phyloP scores from a whole-genome alignment of 1,139 yeast genomes.

The Geotrichum citri-aurantii region DNA sequence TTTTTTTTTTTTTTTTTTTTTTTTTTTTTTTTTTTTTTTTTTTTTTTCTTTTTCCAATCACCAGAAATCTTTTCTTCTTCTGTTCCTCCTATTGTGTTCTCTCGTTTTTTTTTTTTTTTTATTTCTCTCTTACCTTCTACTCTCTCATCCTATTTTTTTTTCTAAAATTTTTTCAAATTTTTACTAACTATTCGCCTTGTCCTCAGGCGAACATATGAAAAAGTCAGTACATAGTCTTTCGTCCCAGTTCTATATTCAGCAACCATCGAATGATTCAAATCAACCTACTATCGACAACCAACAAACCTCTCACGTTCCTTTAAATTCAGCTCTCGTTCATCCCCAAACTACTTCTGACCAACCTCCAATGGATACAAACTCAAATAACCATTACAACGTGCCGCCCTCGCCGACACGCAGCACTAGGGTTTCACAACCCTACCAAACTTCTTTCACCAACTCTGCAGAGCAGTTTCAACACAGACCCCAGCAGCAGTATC shows the following conservation, averaged over 20 bases:
- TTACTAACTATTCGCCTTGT: not conserved
- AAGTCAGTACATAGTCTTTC: constrained; percentile 2
- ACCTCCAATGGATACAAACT: not conserved
- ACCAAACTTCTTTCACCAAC: not conserved
- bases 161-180: too few species aligned
- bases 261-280: not conserved
- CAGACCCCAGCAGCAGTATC: not conserved
- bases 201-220: not conserved
- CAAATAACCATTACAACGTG: not conserved
- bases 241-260: not conserved
- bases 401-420: not conserved
- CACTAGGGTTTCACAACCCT: not conserved
- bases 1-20: not conserved
- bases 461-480: not conserved
- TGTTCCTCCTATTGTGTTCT: constrained; percentile 1
- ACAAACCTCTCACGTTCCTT: not conserved
- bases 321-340: not conserved
- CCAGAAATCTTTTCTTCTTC: not conserved
- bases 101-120: not conserved
- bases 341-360: not conserved
- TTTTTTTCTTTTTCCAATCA: not conserved
- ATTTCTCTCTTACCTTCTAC: not conserved
- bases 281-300: not conserved
- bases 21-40: not conserved
- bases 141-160: not conserved